These are phyloP conservation scores for Ophiocordyceps unilateralis DNA, from an alignment of 2,329 filamentous ascomycete species.

Conservation along the genomic window DNA sequence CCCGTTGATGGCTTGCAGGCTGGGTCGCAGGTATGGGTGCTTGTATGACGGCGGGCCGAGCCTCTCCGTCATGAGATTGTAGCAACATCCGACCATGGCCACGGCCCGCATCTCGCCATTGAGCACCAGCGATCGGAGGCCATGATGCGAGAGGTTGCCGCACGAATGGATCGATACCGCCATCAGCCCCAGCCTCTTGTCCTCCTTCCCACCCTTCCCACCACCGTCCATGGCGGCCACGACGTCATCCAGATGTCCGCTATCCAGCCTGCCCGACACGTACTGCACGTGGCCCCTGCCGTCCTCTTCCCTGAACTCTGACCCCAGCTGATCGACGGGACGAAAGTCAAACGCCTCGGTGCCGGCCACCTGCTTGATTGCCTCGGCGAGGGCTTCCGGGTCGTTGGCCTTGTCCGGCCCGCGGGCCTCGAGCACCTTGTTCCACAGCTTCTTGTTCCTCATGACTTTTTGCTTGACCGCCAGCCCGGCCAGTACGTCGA, in stretches of 20 bases:
- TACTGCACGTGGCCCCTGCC: slow-evolving; percentile 61
- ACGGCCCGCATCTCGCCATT: slow-evolving; percentile 79
- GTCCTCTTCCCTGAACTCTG: slow-evolving; percentile 36
- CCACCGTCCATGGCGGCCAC: slow-evolving; percentile 42
- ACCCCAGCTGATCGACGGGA: slow-evolving; percentile 28
- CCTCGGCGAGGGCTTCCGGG: slow-evolving; percentile 15
- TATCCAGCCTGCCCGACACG: slow-evolving; percentile 55
- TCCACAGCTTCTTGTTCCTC: slow-evolving; percentile 70
- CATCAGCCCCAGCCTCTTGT: slow-evolving; percentile 43
- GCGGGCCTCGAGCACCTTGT: slow-evolving; percentile 27
- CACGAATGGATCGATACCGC: slow-evolving; percentile 93
- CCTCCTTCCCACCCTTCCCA: slow-evolving; percentile 5
- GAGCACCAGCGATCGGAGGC: slow-evolving; percentile 66
- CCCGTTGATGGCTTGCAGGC: slow-evolving; percentile 46
- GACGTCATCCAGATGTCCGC: slow-evolving; percentile 53
- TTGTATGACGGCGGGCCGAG: slow-evolving; percentile 80
- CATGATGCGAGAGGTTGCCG: slow-evolving; percentile 92
- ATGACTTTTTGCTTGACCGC: slow-evolving; percentile 55
- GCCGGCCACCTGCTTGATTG: slow-evolving; percentile 16
- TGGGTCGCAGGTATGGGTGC: slow-evolving; percentile 57
- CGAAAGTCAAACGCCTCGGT: slow-evolving; percentile 25
- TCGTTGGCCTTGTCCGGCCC: slow-evolving; percentile 21
- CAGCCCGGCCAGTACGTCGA: slow-evolving; percentile 69
- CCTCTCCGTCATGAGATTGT: slow-evolving; percentile 86
- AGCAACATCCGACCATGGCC: slow-evolving; percentile 94